Conservation (phyloP, 2,329 filamentous ascomycete genomes). For the Neonectria faginata region DNA sequence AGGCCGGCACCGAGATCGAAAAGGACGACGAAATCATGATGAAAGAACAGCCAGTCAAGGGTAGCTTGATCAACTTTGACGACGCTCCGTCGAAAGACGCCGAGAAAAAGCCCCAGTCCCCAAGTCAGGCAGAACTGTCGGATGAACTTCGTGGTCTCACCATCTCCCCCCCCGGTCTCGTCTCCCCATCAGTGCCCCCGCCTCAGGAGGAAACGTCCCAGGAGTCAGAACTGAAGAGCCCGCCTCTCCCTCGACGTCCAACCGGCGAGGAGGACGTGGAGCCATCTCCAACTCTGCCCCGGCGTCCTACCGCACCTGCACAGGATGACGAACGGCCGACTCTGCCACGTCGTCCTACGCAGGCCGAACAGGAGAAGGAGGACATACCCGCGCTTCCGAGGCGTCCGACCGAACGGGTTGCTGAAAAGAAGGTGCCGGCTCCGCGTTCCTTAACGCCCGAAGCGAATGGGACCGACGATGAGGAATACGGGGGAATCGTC, state of each 20-base stretch:
- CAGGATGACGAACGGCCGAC: slow-evolving; percentile 26
- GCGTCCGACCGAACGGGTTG: slow-evolving; percentile 30
- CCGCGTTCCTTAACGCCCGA: slow-evolving; percentile 44
- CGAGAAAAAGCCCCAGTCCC: slow-evolving; percentile 27
- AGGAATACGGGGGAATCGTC: slow-evolving; percentile 51
- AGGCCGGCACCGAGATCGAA: slow-evolving; percentile 60
- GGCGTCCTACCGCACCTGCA: slow-evolving; percentile 27
- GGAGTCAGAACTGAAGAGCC: slow-evolving; percentile 20
- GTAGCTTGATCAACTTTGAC: slow-evolving; percentile 49
- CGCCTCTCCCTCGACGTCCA: slow-evolving; percentile 33
- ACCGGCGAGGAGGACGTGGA: slow-evolving; percentile 8
- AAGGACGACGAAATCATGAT: slow-evolving; percentile 64
- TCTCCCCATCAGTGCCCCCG: slow-evolving; percentile 37
- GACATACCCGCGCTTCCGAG: slow-evolving; percentile 33
- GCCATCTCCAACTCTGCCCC: slow-evolving; percentile 30
- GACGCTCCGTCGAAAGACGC: slow-evolving; percentile 28
- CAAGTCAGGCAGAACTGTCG: slow-evolving; percentile 34
- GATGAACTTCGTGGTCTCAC: slow-evolving; percentile 46
- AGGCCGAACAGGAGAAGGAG: slow-evolving; percentile 22
- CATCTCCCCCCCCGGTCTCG: slow-evolving; percentile 44
- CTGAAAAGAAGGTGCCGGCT: slow-evolving; percentile 17
- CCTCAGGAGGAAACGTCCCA: slow-evolving; percentile 12
- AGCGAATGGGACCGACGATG: slow-evolving; percentile 49
- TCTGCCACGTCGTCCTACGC: slow-evolving; percentile 33
- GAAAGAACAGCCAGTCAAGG: slow-evolving; percentile 53